These are phyloP conservation scores for Malassezia sympodialis DNA, from an alignment of 1,284 basidiomycete genomes.

Conservation along the genomic window DNA sequence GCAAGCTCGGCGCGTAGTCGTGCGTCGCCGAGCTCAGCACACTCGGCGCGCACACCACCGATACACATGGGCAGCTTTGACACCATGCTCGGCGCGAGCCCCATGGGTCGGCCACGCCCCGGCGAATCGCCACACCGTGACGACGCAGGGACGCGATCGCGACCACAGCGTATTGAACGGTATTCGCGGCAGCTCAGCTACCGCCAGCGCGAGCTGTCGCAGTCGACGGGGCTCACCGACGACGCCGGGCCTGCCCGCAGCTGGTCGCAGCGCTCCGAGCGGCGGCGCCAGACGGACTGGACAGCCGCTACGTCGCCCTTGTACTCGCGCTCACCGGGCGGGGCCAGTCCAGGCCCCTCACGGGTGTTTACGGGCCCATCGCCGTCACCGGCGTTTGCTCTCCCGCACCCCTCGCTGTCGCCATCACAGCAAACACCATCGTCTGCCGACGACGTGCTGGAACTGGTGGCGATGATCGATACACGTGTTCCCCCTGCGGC, in stretches of 20 bases:
- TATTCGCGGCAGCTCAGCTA: constrained; percentile 14
- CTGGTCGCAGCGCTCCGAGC: constrained; percentile 12
- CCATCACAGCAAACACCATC: not conserved
- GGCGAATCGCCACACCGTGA: not conserved
- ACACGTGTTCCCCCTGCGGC: not conserved
- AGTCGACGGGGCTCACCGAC: not conserved
- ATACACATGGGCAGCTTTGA: constrained; percentile 8
- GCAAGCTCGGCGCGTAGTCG: not conserved
- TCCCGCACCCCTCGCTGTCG: not conserved
- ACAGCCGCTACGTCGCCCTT: not conserved
- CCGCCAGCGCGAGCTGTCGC: constrained; percentile 8
- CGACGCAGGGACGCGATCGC: not conserved
- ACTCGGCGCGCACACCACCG: constrained; percentile 5
- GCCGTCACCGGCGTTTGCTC: constrained; percentile 11
- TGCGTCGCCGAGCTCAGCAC: constrained; percentile 6
- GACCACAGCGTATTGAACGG: constrained; percentile 11
- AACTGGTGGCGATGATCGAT: constrained; percentile 16
- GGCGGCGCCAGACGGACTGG: constrained; percentile 11
- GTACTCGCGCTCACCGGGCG: not conserved
- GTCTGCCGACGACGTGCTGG: constrained; percentile 6
- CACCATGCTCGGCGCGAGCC: not conserved
- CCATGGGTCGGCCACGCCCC: not conserved
- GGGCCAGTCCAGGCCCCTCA: constrained; percentile 3
- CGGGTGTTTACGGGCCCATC: constrained; percentile 11
- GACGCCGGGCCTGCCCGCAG: constrained; percentile 8